Percentiles rank a stretch among this genome's conserved stretches.
phyloP scores from a whole-genome alignment of 352 stramenopile species.

The Globisporangium uncinulatum region DNA sequence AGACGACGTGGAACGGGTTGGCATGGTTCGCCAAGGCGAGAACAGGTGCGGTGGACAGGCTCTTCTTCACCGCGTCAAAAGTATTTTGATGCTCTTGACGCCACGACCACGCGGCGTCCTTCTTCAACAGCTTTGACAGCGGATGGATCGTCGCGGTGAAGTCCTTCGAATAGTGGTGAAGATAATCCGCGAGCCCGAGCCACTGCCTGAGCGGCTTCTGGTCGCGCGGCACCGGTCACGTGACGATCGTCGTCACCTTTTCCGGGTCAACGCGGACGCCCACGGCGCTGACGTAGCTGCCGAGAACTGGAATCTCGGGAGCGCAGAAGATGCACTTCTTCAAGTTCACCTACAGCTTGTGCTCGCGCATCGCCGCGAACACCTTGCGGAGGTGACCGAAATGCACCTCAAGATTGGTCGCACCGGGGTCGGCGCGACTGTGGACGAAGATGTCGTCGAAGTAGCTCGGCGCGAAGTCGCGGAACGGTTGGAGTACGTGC shows the following conservation, averaged over 20 bases:
- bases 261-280: conserved; percentile 14
- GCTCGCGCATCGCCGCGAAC: background rate
- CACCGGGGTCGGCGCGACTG: background rate
- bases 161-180: conserved; percentile 18
- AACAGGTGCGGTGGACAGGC: no score
- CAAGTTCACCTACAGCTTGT: conserved; percentile 4
- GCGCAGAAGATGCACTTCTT: conserved; percentile 6
- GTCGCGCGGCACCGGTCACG: no score
- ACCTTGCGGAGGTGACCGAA: background rate
- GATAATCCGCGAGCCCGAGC: conserved; percentile 18
- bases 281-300: background rate
- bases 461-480: conserved; percentile 5
- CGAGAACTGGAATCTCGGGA: background rate
- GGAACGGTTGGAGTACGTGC: background rate
- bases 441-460: conserved; percentile 7
- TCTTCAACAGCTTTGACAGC: conserved; percentile 7
- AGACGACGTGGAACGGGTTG: conserved; percentile 18
- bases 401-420: background rate
- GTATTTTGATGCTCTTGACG: conserved; percentile 9
- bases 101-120: conserved; percentile 10
- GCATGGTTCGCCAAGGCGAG: conserved; percentile 8
- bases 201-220: conserved; percentile 5
- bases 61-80: no score
- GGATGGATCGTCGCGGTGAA: conserved; percentile 7
- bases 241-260: conserved; percentile 15